These are phyloP conservation scores for Microdochium bolleyi DNA, from an alignment of 2,329 filamentous ascomycete species.

Conservation along the genomic window DNA sequence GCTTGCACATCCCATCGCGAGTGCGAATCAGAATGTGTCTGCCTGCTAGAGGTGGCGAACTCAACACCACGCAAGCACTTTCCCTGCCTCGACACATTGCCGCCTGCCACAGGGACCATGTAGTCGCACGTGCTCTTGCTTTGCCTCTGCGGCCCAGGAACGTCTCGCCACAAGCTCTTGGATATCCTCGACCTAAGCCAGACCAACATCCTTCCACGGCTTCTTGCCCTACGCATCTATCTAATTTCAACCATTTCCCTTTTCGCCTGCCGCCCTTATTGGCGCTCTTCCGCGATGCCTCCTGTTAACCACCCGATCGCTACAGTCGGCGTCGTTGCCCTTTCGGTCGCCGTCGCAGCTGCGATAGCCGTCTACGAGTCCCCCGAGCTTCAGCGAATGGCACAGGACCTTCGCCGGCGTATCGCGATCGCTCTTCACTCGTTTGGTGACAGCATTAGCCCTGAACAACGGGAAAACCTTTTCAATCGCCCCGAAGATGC, in stretches of 20 bases:
- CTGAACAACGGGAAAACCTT: constrained; percentile 39
- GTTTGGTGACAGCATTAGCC: constrained; percentile 48
- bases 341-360: constrained; percentile 48
- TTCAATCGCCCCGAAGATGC: constrained; percentile 62
- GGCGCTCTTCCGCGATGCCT: constrained; percentile 33
- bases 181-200: no score
- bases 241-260: constrained; percentile 2
- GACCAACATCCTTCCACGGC: no score
- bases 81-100: not conserved
- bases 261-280: constrained; percentile 1
- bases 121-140: not conserved
- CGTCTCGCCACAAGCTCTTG: no score
- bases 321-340: constrained; percentile 50
- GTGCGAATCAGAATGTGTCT: constrained; percentile 14
- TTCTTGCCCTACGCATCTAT: constrained; percentile 1
- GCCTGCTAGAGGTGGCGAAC: constrained; percentile 14
- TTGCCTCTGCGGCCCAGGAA: not conserved
- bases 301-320: constrained; percentile 46
- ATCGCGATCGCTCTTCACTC: constrained; percentile 53
- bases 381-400: constrained; percentile 53
- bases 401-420: constrained; percentile 52
- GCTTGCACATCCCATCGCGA: not conserved
- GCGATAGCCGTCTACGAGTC: constrained; percentile 57
- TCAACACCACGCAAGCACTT: constrained; percentile 12
- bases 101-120: not conserved